phyloP scores from a whole-genome alignment of 306 rosid genomes.

The Trifolium repens region DNA sequence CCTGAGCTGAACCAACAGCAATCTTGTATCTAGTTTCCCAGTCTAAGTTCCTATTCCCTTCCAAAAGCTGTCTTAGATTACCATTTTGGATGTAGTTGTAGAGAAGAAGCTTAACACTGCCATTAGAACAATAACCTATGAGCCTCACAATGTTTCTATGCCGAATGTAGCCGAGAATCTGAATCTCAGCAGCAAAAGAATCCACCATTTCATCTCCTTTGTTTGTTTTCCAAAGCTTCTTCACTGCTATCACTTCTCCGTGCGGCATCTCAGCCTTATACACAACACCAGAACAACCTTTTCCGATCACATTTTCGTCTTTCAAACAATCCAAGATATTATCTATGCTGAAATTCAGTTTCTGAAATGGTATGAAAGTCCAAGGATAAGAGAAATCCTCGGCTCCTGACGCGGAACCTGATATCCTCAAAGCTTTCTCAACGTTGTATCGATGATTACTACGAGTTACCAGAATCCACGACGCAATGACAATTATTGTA shows the following conservation, averaged over 20 bases:
- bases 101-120: constrained; percentile 88
- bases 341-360: constrained; percentile 76
- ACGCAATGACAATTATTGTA: constrained; percentile 68
- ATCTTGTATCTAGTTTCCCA: constrained; percentile 98
- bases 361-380: constrained; percentile 97
- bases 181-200: constrained; percentile 93
- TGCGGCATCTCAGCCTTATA: constrained; percentile 80
- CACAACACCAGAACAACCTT: constrained; percentile 90
- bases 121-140: constrained; percentile 90
- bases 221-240: constrained; percentile 92
- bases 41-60: constrained; percentile 77
- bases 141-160: constrained; percentile 94
- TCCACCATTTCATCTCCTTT: constrained; percentile 83
- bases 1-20: constrained; percentile 95
- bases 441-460: constrained; percentile 61
- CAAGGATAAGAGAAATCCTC: constrained; percentile 99
- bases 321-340: constrained; percentile 88
- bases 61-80: constrained; percentile 83
- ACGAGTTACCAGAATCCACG: constrained; percentile 64
- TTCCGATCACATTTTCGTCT: constrained; percentile 89
- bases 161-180: constrained; percentile 94
- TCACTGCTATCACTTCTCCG: constrained; percentile 88
- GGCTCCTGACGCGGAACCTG: constrained; percentile 57
- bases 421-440: constrained; percentile 55
- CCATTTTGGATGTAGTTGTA: constrained; percentile 94